Percentiles rank a stretch among this genome's conserved stretches.
These are phyloP conservation scores for Clarireedia paspali DNA, from an alignment of 2,329 filamentous ascomycete genomes.

Conservation along the genomic window DNA sequence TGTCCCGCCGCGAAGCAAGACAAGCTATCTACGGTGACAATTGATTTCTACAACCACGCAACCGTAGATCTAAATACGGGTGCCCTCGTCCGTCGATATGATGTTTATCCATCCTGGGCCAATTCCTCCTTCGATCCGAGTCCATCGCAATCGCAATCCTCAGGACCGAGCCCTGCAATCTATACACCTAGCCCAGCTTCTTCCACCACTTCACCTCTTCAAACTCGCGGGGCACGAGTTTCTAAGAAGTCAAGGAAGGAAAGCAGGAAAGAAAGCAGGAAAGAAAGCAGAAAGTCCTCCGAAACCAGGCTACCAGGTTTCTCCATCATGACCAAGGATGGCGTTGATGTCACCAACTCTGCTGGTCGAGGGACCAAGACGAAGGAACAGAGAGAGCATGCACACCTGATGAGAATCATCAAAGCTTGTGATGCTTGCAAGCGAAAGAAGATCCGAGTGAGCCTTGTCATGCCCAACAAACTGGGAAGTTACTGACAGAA, in stretches of 20 bases:
- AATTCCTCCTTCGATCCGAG: constrained; percentile 32
- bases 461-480: background rate
- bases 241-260: constrained; percentile 25
- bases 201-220: constrained; percentile 30
- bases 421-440: constrained; percentile 58
- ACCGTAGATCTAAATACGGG: constrained; percentile 53
- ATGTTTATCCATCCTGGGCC: constrained; percentile 34
- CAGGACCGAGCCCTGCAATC: constrained; percentile 39
- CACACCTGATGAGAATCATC: constrained; percentile 58
- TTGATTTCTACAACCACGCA: constrained; percentile 51
- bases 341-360: constrained; percentile 54
- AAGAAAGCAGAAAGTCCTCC: constrained; percentile 21
- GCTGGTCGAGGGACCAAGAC: constrained; percentile 57
- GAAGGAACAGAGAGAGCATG: constrained; percentile 60
- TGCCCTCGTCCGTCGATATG: constrained; percentile 41
- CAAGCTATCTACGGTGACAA: constrained; percentile 49
- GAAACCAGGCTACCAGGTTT: constrained; percentile 45
- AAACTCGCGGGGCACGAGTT: constrained; percentile 14
- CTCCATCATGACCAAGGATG: constrained; percentile 59
- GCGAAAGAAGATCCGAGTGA: constrained; percentile 51
- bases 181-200: constrained; percentile 35
- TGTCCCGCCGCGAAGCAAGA: constrained; percentile 46
- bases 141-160: constrained; percentile 39
- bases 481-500: constrained; percentile 3
- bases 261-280: constrained; percentile 20